Base-by-base conservation (phyloP, 495 filamentous ascomycete species). In the Aspergillus sclerotioniger region DNA sequence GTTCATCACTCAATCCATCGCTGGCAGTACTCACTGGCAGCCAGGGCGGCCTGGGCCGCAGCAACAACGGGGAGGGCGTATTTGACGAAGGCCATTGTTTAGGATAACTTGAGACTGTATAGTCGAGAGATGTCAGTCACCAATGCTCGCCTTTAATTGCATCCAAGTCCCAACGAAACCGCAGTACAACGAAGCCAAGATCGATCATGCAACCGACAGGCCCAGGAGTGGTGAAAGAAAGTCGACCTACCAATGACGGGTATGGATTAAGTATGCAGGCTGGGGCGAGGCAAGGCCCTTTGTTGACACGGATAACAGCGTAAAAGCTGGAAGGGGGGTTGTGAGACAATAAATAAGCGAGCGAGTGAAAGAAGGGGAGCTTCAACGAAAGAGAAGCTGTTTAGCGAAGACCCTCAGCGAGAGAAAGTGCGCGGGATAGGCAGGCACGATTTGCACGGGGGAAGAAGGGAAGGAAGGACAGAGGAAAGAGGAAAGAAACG, bases 41-140 rank as follows among this genome's bases (percentile, higher is more conserved):
- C 92, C 61, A 86, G 73, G 51, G 77, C 87, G 51, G 80, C 70
- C 65, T 86, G 78, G 67, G 79, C 77, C 61, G 86, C 77, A 61
- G 88, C 91, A 73, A 92, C 74, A 44, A 84, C 82, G 70, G 90
- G 87, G 65, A 95, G 80, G 59, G 91, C 70, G 75, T 91, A 80
- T 68, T 86, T 84, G 76, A 82, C 76, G 77, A 86, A 80, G 70
- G 86, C 82, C 93, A 98, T 96, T 70, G 69, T 80, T 58, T 21
- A 25, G 44, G 19, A 31, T 54, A 50, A 41, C 13, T 59, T 44
- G 49, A 59, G 59, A 43, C 37, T 54, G 62, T 50, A 7, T 16
- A 50, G 17, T 16, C 20, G 8, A n/a, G 8, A 32, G 31, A 17
- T 15, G 10, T 50, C 31, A 50, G 47, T 25, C 46, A 35, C 25